A percentile compares a stretch with the other conserved stretches of the same genome.
Conservation (phyloP, 2,329 filamentous ascomycete genomes). For the Chlorencoelia australis region DNA sequence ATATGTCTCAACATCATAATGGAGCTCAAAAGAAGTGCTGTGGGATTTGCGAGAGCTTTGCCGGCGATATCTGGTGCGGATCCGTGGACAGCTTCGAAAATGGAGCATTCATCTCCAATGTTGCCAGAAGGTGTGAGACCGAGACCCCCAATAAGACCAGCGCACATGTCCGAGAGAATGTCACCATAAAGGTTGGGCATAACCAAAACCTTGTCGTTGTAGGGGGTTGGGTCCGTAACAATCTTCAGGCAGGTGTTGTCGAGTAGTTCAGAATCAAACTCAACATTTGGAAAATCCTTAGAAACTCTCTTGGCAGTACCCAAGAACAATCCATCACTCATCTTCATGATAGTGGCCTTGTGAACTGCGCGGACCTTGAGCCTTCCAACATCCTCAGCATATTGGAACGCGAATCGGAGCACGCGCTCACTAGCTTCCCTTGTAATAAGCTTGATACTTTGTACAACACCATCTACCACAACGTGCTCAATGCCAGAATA, state of each 20-base stretch:
- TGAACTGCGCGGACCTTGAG: conserved; percentile 96
- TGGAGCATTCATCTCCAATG: conserved; percentile 98
- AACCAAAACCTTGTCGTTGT: conserved; percentile 99
- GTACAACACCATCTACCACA: conserved; percentile 93
- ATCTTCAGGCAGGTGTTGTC: conserved; percentile 99
- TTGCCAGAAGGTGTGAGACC: conserved; percentile 96
- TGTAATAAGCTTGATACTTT: conserved; percentile 99
- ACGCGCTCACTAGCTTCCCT: conserved; percentile 90
- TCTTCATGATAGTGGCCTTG: conserved; percentile 99
- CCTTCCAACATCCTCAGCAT: conserved; percentile 85
- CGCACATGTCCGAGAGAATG: conserved; percentile 99
- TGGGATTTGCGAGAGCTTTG: conserved; percentile 94
- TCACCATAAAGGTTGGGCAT: conserved; percentile 98
- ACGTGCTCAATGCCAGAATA: conserved; percentile 99
- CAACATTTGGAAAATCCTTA: conserved; percentile 91
- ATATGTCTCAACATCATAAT: conserved; percentile 99
- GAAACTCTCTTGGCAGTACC: conserved; percentile 73
- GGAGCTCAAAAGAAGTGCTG: conserved; percentile 84
- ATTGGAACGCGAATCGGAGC: conserved; percentile 95
- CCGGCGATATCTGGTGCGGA: conserved; percentile 94
- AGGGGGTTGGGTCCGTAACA: conserved; percentile 88
- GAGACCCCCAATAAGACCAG: conserved; percentile 93
- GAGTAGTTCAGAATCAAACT: conserved; percentile 95
- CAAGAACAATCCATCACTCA: conserved; percentile 97
- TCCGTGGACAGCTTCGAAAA: conserved; percentile 98